phyloP scores from a whole-genome alignment of 2,329 filamentous ascomycete genomes.

The Didymosphaeria variabile region DNA sequence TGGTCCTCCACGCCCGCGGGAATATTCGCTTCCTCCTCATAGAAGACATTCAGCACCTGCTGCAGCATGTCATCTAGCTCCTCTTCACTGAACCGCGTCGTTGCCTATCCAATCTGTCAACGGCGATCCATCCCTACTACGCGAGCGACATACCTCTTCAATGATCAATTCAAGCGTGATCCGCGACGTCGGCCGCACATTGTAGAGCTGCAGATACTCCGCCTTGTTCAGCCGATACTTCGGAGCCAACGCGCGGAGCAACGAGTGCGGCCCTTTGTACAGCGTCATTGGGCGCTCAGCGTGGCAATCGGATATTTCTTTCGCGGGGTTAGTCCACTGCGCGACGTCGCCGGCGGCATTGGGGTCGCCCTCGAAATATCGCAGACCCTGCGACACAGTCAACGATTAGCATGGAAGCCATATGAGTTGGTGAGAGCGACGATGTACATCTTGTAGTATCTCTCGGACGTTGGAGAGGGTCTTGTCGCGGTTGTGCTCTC shows the following conservation, averaged over 20 bases:
- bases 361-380: slow-evolving; percentile 49
- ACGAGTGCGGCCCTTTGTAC: slow-evolving; percentile 43
- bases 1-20: slow-evolving; percentile 37
- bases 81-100: slow-evolving; percentile 40
- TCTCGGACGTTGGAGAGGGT: slow-evolving; percentile 65
- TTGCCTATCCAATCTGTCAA: slow-evolving; percentile 26
- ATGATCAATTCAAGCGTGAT: slow-evolving; percentile 46
- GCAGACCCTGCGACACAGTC: slow-evolving; percentile 53
- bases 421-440: neutral
- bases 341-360: slow-evolving; percentile 26
- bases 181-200: slow-evolving; percentile 41
- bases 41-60: slow-evolving; percentile 38
- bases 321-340: slow-evolving; percentile 27
- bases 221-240: slow-evolving; percentile 47
- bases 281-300: slow-evolving; percentile 42
- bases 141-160: slow-evolving; percentile 41
- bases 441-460: slow-evolving; percentile 69
- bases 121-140: neutral
- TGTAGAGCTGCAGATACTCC: slow-evolving; percentile 51
- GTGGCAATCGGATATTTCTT: slow-evolving; percentile 25
- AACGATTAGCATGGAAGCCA: slow-evolving; percentile 3
- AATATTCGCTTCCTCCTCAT: slow-evolving; percentile 42
- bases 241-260: slow-evolving; percentile 41
- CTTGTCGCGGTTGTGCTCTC: slow-evolving; percentile 35
- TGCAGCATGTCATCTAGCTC: slow-evolving; percentile 41